A percentile compares a stretch with the other conserved stretches of the same genome.
Evolutionary conservation across 2,329 filamentous ascomycete species (phyloP).

Genomic region (Paramyrothecium roridum): DNA sequence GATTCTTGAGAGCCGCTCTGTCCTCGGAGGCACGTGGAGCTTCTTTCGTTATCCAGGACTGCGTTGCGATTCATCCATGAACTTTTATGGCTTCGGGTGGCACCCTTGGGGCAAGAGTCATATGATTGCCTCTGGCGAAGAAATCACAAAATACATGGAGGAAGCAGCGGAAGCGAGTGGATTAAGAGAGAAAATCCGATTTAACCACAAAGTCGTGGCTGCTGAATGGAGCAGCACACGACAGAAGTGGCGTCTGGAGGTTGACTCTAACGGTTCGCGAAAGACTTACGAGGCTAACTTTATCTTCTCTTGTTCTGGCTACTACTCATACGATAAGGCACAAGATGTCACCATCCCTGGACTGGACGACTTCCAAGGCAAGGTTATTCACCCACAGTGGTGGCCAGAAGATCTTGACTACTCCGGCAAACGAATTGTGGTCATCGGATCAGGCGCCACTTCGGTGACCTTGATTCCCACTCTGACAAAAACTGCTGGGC

Average conservation of each 20-base stretch:
- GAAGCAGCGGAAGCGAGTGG: constrained; percentile 41
- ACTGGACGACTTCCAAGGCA: constrained; percentile 60
- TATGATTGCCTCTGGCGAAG: constrained; percentile 44
- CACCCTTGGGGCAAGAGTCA: constrained; percentile 59
- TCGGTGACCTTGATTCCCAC: constrained; percentile 71
- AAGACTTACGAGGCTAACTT: constrained; percentile 40
- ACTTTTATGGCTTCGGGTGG: constrained; percentile 62
- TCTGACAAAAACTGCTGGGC: constrained; percentile 57
- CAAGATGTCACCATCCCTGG: constrained; percentile 59
- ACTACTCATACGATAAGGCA: constrained; percentile 67
- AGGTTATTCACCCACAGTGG: constrained; percentile 66
- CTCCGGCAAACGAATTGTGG: constrained; percentile 60
- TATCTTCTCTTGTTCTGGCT: constrained; percentile 58
- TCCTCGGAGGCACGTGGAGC: constrained; percentile 70
- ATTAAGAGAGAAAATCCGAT: constrained; percentile 49
- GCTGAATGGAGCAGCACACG: constrained; percentile 50
- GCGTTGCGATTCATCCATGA: constrained; percentile 56
- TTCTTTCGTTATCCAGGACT: constrained; percentile 71
- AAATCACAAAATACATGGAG: constrained; percentile 47
- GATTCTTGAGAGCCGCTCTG: constrained; percentile 62
- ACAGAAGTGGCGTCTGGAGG: constrained; percentile 49
- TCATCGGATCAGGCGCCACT: constrained; percentile 74
- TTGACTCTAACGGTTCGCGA: constrained; percentile 23
- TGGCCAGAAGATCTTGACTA: constrained; percentile 68
- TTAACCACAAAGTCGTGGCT: constrained; percentile 40